A percentile compares a stretch with the other conserved stretches of the same genome.
Evolutionary conservation across 768 basidiomycete genomes (phyloP).

Genomic region (Leccinum sublutescens): DNA sequence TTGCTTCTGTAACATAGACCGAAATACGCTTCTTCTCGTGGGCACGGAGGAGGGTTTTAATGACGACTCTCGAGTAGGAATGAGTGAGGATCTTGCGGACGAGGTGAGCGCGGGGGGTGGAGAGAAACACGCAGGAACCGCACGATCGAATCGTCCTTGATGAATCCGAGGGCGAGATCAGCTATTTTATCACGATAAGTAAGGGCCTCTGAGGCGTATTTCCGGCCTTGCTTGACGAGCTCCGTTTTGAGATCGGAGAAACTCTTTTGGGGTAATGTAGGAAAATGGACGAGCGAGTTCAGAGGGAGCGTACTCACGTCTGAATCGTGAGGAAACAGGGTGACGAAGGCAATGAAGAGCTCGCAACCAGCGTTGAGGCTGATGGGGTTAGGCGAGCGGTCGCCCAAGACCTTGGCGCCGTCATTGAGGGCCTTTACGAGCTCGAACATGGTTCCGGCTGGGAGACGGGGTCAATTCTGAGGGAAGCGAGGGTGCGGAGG

Average conservation of each 20-base stretch:
- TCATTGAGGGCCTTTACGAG: conserved; percentile 81
- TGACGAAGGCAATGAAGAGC: conserved; percentile 88
- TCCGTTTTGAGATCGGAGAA: conserved; percentile 82
- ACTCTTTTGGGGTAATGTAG: conserved; percentile 46
- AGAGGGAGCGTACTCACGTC: conserved; percentile 49
- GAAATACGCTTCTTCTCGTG: conserved; percentile 91
- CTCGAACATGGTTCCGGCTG: conserved; percentile 92
- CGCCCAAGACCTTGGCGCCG: conserved; percentile 62
- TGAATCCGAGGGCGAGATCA: conserved; percentile 83
- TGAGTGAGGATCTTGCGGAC: conserved; percentile 84
- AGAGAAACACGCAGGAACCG: conserved; percentile 22
- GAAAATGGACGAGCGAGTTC: conserved; percentile 7
- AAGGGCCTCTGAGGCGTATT: conserved; percentile 75
- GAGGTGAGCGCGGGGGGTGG: conserved; percentile 14
- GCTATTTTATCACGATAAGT: conserved; percentile 90
- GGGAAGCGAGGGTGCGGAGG: conserved; percentile 1
- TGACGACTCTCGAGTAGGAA: conserved; percentile 94
- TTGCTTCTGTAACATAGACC: conserved; percentile 96
- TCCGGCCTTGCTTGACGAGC: conserved; percentile 76
- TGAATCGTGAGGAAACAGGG: conserved; percentile 78
- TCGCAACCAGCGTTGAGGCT: conserved; percentile 87
- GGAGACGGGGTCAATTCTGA: conserved; percentile 5
- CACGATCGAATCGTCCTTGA: conserved; percentile 92
- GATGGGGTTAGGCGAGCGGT: conserved; percentile 71
- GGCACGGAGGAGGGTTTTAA: conserved; percentile 87